Conservation (phyloP, 805 yeast genomes). For the Jamesozyma lodderae region DNA sequence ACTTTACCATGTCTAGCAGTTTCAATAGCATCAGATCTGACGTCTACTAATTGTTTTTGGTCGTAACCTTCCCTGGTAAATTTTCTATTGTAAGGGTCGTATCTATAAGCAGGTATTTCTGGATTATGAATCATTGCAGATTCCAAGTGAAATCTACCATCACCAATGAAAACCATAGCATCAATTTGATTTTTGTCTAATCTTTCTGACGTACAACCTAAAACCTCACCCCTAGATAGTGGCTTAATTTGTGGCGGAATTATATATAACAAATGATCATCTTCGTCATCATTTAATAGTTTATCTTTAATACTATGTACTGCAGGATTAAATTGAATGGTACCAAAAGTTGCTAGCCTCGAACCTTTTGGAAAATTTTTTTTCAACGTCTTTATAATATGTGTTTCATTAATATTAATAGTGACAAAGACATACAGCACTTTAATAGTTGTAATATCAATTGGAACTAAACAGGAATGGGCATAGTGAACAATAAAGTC, state of each 20-base stretch:
- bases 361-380: slow-evolving; percentile 58
- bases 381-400: slow-evolving; percentile 65
- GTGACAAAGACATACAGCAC: slow-evolving; percentile 95
- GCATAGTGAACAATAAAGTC: slow-evolving; percentile 95
- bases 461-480: slow-evolving; percentile 92
- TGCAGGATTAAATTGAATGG: slow-evolving; percentile 94
- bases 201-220: slow-evolving; percentile 91
- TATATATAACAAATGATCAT: slow-evolving; percentile 42
- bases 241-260: slow-evolving; percentile 90
- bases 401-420: slow-evolving; percentile 76
- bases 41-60: slow-evolving; percentile 68
- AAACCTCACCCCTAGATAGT: slow-evolving; percentile 86
- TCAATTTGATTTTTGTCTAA: slow-evolving; percentile 53
- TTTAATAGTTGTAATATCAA: slow-evolving; percentile 82
- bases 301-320: slow-evolving; percentile 67
- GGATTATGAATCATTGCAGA: slow-evolving; percentile 98
- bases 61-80: slow-evolving; percentile 86
- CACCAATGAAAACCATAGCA: slow-evolving; percentile 89
- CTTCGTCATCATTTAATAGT: slow-evolving; percentile 41
- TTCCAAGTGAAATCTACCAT: slow-evolving; percentile 92
- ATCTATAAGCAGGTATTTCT: slow-evolving; percentile 78
- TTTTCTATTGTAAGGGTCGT: slow-evolving; percentile 89
- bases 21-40: slow-evolving; percentile 65
- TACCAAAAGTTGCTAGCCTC: slow-evolving; percentile 79
- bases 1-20: slow-evolving; percentile 52